Percentiles rank a stretch among this genome's conserved stretches.
Evolutionary conservation across 225 moss, liverwort and hornwort genomes (phyloP).

Genomic region (Lunularia cruciata): DNA sequence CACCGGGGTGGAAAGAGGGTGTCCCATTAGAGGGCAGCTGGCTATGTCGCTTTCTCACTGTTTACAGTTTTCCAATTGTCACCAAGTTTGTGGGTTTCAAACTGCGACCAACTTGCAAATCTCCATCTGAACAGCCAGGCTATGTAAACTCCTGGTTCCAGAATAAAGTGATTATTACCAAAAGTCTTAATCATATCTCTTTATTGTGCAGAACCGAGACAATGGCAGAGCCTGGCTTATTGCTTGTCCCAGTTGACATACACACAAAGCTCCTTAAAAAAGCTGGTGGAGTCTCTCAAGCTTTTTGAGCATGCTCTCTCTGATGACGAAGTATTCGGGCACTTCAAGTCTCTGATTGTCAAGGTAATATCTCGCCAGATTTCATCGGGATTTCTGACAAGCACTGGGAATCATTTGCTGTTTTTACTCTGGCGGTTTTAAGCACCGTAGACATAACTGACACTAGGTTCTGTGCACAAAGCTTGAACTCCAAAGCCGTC

Average conservation of each 20-base stretch:
- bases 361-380: conserved; percentile 49
- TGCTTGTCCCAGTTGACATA: conserved; percentile 84
- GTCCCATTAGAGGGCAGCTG: too few relatives aligned
- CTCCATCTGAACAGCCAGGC: too few relatives aligned
- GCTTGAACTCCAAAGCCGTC: too few relatives aligned
- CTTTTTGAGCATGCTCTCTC: conserved; percentile 83
- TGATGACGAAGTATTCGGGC: conserved; percentile 72
- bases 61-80: too few relatives aligned
- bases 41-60: background rate
- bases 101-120: too few relatives aligned
- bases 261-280: conserved; percentile 73
- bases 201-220: conserved; percentile 60
- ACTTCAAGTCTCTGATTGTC: conserved; percentile 71
- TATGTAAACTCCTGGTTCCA: background rate
- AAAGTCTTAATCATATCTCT: background rate
- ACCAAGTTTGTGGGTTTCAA: too few relatives aligned
- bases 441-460: too few relatives aligned
- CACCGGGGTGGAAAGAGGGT: too few relatives aligned
- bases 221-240: conserved; percentile 87
- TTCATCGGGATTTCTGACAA: background rate
- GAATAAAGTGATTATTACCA: background rate
- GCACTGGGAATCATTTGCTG: too few relatives aligned
- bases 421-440: too few relatives aligned
- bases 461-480: too few relatives aligned
- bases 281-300: conserved; percentile 73